Evolutionary conservation across 108 stramenopile genomes (phyloP).

Genomic region (Fragilaria crotonensis): DNA sequence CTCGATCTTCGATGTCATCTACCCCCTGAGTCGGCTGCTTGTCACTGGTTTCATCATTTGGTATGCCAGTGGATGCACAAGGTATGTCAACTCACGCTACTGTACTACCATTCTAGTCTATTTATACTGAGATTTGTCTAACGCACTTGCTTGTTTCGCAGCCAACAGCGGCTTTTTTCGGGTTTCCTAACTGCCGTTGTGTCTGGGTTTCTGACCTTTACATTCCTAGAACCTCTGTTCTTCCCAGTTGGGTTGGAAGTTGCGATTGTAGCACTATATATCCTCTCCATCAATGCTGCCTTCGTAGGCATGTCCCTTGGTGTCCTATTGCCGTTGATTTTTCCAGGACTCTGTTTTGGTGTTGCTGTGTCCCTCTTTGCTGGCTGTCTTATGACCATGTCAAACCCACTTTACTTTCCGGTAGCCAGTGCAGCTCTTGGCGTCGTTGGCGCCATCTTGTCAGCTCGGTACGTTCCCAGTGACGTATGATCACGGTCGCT

Average conservation of each 20-base stretch:
- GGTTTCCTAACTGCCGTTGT: constrained; percentile 35
- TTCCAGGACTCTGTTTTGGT: constrained; percentile 57
- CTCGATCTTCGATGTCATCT: background rate
- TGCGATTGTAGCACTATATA: constrained; percentile 40
- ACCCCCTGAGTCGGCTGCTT: background rate
- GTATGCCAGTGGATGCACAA: constrained; percentile 9
- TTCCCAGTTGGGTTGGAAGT: constrained; percentile 40
- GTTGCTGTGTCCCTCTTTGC: constrained; percentile 26
- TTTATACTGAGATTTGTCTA: background rate
- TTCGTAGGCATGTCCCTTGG: constrained; percentile 62
- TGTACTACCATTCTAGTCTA: background rate
- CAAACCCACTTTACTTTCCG: constrained; percentile 20
- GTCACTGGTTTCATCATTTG: background rate
- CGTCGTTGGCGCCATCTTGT: constrained; percentile 21
- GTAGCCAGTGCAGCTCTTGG: constrained; percentile 22
- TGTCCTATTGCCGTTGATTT: constrained; percentile 42
- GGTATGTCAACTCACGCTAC: no score
- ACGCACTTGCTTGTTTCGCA: constrained; percentile 1
- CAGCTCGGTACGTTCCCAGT: constrained; percentile 27
- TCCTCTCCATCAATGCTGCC: constrained; percentile 39
- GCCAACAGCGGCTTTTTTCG: constrained; percentile 37
- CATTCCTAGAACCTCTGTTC: constrained; percentile 49
- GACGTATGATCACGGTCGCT: background rate
- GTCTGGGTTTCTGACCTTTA: constrained; percentile 28
- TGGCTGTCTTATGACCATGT: constrained; percentile 17